These are phyloP conservation scores for Geotrichum klebahnii DNA, from an alignment of 1,139 yeast genomes.

Conservation along the genomic window DNA sequence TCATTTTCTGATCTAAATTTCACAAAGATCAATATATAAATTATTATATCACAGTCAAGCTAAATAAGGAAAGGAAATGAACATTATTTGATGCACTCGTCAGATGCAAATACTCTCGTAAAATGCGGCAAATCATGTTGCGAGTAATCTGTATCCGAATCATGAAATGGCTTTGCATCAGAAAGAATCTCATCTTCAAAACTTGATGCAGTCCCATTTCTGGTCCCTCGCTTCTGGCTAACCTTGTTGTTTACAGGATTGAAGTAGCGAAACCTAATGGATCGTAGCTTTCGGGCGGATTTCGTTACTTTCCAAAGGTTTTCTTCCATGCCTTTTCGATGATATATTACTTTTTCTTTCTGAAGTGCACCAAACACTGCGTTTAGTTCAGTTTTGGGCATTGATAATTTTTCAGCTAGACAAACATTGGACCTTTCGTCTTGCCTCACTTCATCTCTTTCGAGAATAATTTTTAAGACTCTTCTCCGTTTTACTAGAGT, in stretches of 20 bases:
- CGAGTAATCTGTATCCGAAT: constrained; percentile 18
- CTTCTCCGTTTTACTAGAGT: constrained; percentile 13
- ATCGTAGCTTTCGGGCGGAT: constrained; percentile 9
- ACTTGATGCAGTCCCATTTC: constrained; percentile 6
- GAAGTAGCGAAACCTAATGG: constrained; percentile 11
- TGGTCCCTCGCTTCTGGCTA: not conserved
- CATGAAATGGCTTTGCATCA: not conserved
- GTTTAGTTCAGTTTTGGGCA: constrained; percentile 9
- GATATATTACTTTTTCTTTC: constrained; percentile 13
- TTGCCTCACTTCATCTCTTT: constrained; percentile 14
- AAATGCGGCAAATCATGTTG: constrained; percentile 11
- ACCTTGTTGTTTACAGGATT: constrained; percentile 10
- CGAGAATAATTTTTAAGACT: constrained; percentile 6
- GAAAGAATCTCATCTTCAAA: constrained; percentile 8
- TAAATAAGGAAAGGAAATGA: not conserved
- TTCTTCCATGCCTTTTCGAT: constrained; percentile 3
- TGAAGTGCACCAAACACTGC: constrained; percentile 13
- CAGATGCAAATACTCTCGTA: not conserved
- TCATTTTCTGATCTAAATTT: too few relatives aligned
- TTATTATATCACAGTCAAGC: not conserved
- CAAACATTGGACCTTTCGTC: constrained; percentile 1
- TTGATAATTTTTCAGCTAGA: constrained; percentile 7
- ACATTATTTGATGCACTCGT: not conserved
- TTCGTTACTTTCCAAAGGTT: constrained; percentile 14
- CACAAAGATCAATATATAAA: too few relatives aligned